Conservation (phyloP, 2,329 filamentous ascomycete species). For the Aspergillus sp. region DNA sequence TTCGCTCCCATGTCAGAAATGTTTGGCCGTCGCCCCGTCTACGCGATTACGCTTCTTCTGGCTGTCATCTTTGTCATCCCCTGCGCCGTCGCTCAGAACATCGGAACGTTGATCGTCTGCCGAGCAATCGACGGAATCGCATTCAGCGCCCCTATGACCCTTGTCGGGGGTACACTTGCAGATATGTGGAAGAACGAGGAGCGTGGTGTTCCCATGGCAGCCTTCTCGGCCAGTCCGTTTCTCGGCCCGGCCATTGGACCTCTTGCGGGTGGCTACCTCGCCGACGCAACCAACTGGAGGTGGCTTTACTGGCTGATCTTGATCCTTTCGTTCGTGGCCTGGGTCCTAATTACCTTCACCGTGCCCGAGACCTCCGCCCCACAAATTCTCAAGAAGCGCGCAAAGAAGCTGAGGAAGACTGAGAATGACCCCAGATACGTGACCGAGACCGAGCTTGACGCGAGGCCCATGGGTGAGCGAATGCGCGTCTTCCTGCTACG, state of each 20-base stretch:
- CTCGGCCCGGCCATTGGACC: slow-evolving; percentile 79
- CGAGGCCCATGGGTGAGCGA: slow-evolving; percentile 69
- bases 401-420: slow-evolving; percentile 70
- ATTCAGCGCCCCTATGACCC: slow-evolving; percentile 84
- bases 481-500: slow-evolving; percentile 76
- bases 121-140: slow-evolving; percentile 80
- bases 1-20: slow-evolving; percentile 82
- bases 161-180: slow-evolving; percentile 80
- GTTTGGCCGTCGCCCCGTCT: slow-evolving; percentile 72
- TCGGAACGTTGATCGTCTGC: slow-evolving; percentile 74
- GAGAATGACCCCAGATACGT: slow-evolving; percentile 71
- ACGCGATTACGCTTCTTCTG: slow-evolving; percentile 68
- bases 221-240: slow-evolving; percentile 81
- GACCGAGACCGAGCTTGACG: slow-evolving; percentile 80
- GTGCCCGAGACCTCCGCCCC: slow-evolving; percentile 89
- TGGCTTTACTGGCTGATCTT: slow-evolving; percentile 89
- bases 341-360: slow-evolving; percentile 81
- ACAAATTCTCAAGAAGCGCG: slow-evolving; percentile 71
- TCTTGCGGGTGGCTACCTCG: slow-evolving; percentile 75
- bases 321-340: slow-evolving; percentile 72
- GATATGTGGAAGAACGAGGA: slow-evolving; percentile 87
- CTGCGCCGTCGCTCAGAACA: slow-evolving; percentile 76
- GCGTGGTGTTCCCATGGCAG: slow-evolving; percentile 83
- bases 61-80: slow-evolving; percentile 82
- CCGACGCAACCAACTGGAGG: slow-evolving; percentile 72